Conservation (phyloP, 176 grass and related monocot genomes). For the Bothriochloa decipiens region DNA sequence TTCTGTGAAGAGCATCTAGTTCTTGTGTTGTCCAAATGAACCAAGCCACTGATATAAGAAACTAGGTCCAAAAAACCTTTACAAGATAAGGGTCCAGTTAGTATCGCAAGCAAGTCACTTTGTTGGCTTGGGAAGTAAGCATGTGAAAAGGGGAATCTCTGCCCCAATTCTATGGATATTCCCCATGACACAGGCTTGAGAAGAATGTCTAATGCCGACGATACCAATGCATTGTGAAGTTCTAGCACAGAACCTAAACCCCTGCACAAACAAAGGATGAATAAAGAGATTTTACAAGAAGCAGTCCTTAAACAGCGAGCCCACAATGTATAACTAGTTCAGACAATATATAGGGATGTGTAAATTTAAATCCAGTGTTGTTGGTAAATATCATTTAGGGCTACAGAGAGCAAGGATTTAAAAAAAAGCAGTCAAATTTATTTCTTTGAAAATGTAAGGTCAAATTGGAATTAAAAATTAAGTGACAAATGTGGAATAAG, state of each 20-base stretch:
- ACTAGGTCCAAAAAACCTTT: constrained; percentile 64
- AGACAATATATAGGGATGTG: constrained; percentile 4
- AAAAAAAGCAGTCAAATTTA: constrained; percentile 14
- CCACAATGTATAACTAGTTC: constrained; percentile 7
- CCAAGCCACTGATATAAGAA: constrained; percentile 50
- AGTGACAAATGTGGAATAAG: constrained; percentile 1
- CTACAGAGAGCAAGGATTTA: not conserved
- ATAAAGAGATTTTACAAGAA: constrained; percentile 19
- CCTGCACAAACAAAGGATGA: constrained; percentile 51
- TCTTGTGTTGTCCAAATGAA: constrained; percentile 36
- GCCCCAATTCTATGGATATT: constrained; percentile 65
- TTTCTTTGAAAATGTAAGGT: not conserved
- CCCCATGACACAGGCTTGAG: constrained; percentile 76
- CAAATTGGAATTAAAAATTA: not conserved
- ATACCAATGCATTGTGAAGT: constrained; percentile 65
- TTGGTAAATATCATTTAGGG: constrained; percentile 16
- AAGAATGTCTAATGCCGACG: constrained; percentile 76
- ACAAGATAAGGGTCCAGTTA: constrained; percentile 73
- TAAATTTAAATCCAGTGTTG: constrained; percentile 13
- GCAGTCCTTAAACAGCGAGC: not conserved
- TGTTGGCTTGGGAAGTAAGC: constrained; percentile 74
- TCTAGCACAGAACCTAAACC: constrained; percentile 64
- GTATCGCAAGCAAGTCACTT: constrained; percentile 59
- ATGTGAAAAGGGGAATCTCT: constrained; percentile 59
- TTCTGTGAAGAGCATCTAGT: constrained; percentile 17